Conservation (phyloP, 2,329 filamentous ascomycete genomes). For the Xylariaceae sp. region DNA sequence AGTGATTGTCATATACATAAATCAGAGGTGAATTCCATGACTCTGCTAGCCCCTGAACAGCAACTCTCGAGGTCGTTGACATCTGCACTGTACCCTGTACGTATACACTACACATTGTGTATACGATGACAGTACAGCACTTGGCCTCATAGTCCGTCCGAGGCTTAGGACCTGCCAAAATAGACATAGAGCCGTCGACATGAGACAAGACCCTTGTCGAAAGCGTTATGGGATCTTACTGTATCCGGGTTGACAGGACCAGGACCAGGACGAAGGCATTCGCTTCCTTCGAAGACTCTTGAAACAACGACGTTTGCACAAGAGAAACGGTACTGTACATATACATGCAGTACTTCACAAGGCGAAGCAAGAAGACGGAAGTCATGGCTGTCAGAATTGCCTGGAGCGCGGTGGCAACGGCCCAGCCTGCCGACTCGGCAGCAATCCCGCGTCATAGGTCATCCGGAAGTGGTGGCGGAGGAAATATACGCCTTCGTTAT, state of each 20-base stretch:
- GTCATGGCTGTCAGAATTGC: not conserved
- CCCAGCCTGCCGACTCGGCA: conserved; percentile 3
- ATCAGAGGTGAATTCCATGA: too few species aligned
- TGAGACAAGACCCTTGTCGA: conserved; percentile 5
- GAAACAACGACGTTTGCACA: not conserved
- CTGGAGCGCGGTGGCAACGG: not conserved
- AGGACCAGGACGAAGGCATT: too few species aligned
- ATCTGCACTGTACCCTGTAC: too few species aligned
- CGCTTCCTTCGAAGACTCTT: conserved; percentile 2
- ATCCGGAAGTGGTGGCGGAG: not conserved
- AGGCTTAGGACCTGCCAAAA: conserved; percentile 6
- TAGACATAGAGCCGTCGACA: conserved; percentile 4
- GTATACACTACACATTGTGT: too few species aligned
- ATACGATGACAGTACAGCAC: too few species aligned
- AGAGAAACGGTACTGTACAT: not conserved
- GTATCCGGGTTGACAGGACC: too few species aligned
- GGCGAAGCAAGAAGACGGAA: not conserved
- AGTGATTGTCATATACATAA: too few species aligned
- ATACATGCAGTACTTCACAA: too few species aligned
- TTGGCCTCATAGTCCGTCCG: not conserved
- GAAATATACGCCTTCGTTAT: not conserved
- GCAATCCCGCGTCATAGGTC: not conserved
- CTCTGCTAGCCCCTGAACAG: too few species aligned
- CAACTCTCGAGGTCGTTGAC: too few species aligned
- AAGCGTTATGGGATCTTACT: not conserved